Evolutionary conservation across 129 eudicot species (phyloP).

Genomic region (Chrysanthemum seticuspe): DNA sequence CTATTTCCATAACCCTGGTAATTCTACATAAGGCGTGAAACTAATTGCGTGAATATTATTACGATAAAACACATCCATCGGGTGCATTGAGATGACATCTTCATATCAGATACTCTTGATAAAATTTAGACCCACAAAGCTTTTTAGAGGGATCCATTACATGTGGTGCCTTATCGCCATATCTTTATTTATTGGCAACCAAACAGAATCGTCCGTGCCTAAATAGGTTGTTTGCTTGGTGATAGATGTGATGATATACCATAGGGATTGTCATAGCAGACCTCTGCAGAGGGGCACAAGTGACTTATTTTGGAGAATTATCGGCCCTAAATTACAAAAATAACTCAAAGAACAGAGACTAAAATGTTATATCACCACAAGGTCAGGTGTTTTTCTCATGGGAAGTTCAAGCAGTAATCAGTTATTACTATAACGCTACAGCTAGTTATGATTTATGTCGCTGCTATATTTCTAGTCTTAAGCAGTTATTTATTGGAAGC

Average conservation of each 20-base stretch:
- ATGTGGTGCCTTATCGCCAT: neutral
- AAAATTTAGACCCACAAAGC: neutral
- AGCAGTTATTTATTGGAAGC: no score
- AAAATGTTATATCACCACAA: no score
- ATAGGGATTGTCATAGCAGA: constrained; percentile 5
- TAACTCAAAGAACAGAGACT: neutral
- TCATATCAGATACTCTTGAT: neutral
- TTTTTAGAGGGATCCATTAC: neutral
- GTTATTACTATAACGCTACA: no score
- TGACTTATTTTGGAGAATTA: neutral
- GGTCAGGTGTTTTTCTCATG: neutral
- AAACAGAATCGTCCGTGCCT: neutral
- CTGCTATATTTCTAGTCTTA: no score
- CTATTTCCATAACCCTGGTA: neutral
- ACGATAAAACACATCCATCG: neutral
- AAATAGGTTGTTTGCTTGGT: neutral
- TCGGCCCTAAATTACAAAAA: neutral
- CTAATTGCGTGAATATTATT: neutral
- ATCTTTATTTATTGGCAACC: neutral
- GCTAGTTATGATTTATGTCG: no score
- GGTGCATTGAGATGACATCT: neutral
- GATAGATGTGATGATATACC: constrained; percentile 1
- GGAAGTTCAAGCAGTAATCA: no score
- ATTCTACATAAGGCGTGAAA: neutral
- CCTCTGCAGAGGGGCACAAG: constrained; percentile 6